Conservation (phyloP, 257 asterid species). For the Nicotiana tabacum region DNA sequence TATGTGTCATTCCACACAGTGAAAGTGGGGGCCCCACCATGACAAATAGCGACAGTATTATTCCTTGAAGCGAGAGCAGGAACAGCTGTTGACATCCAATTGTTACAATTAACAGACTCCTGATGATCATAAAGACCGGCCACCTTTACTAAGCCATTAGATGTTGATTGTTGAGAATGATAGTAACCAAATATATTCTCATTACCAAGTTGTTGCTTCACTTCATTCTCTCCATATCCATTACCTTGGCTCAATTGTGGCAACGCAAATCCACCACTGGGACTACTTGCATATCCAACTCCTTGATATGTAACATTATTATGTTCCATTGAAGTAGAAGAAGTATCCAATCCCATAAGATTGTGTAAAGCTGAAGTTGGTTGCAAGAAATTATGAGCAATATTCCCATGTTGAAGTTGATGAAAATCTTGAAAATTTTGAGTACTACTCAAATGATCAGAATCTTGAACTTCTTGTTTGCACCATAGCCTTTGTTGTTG, state of each 20-base stretch:
- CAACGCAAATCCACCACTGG: constrained; percentile 17
- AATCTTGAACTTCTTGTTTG: constrained; percentile 45
- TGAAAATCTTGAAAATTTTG: constrained; percentile 33
- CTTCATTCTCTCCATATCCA: constrained; percentile 28
- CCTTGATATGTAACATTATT: constrained; percentile 14
- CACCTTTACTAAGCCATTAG: constrained; percentile 17
- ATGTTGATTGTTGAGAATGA: constrained; percentile 28
- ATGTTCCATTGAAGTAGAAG: constrained; percentile 33
- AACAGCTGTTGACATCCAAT: constrained; percentile 40
- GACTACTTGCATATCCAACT: constrained; percentile 13
- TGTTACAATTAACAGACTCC: constrained; percentile 14
- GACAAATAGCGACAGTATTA: constrained; percentile 25
- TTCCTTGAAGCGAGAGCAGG: constrained; percentile 38
- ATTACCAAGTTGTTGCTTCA: constrained; percentile 20
- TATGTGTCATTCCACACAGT: constrained; percentile 65
- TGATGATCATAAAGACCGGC: constrained; percentile 25
- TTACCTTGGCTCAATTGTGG: constrained; percentile 33
- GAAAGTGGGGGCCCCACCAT: constrained; percentile 43
- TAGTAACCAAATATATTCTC: constrained; percentile 38
- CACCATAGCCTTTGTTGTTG: constrained; percentile 48
- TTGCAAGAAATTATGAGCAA: constrained; percentile 35
- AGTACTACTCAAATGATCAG: constrained; percentile 18
- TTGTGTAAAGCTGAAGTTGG: constrained; percentile 36
- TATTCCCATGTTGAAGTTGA: constrained; percentile 36
- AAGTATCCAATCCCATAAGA: constrained; percentile 41